A percentile compares a stretch with the other conserved stretches of the same genome.
phyloP scores from a whole-genome alignment of 305 asterid species.

The Fraxinus platypoda region DNA sequence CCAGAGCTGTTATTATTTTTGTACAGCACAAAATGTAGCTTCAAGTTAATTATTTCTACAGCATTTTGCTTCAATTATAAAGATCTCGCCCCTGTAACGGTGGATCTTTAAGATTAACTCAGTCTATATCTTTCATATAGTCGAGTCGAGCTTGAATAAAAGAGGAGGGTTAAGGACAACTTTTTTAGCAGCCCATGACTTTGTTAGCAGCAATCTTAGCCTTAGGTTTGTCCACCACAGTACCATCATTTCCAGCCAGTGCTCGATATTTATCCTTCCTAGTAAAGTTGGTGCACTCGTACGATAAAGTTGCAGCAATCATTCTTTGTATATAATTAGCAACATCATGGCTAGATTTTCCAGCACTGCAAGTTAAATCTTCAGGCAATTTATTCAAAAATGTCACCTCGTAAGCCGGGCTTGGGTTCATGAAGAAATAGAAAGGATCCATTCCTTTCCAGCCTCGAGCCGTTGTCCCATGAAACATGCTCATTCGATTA shows the following conservation, averaged over 20 bases:
- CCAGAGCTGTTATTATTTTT: not conserved
- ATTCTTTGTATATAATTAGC: conserved; percentile 69
- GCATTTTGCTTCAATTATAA: not conserved
- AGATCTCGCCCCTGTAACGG: not conserved
- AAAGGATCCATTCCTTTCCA: conserved; percentile 83
- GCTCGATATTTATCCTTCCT: conserved; percentile 75
- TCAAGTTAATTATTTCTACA: not conserved
- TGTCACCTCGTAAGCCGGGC: conserved; percentile 67
- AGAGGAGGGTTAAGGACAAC: not conserved
- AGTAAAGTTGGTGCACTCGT: conserved; percentile 66
- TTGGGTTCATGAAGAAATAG: conserved; percentile 80
- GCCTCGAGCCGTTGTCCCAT: conserved; percentile 83
- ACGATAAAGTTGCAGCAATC: conserved; percentile 54
- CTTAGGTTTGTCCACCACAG: conserved; percentile 34
- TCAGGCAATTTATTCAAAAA: conserved; percentile 59
- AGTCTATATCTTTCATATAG: not conserved
- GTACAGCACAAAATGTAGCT: not conserved
- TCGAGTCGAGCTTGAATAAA: not conserved
- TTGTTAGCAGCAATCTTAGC: conserved; percentile 19
- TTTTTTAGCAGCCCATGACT: conserved; percentile 41
- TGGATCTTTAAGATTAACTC: not conserved
- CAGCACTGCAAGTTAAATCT: conserved; percentile 49
- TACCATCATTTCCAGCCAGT: conserved; percentile 73
- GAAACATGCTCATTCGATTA: conserved; percentile 66
- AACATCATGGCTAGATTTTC: conserved; percentile 66